Evolutionary conservation across 2,329 filamentous ascomycete species (phyloP), one percentile per base, ranked within the genome.

Genomic region (Colletotrichum liaoningense): DNA sequence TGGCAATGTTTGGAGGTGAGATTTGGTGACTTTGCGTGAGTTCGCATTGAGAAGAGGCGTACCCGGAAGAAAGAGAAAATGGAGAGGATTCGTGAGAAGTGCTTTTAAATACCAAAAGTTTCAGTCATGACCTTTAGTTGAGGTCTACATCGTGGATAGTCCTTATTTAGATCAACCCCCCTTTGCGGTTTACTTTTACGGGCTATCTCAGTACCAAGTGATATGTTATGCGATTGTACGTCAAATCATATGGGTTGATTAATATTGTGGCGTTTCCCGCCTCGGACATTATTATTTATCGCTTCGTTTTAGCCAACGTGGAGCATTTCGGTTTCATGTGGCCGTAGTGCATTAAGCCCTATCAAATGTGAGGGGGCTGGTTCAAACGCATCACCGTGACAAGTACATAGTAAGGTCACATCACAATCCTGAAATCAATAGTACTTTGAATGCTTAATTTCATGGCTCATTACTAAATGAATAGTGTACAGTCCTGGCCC

Each of bases 401-500:
- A 19, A 9, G 19, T 49, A 11, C 7, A 11, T 1, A 4, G 11
- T 1, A 2, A 2, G 2, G 4, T 8, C 26, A 1, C 12, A 5
- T 42, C 7, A n/a, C 4, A 26, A 6, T 19, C 11, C 33, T 35
- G 33, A 12, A 1, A 35, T 35, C 11, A 12, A 1, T 35, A 33
- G 33, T 38, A 4, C 19, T 55, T 55, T 11, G 14, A 35, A 35
- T 63, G 38, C 63, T 73, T 65, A 56, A 55, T 69, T 12, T 70
- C 62, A 38, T 58, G 26, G 54, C n/a, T 65, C 66, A 54, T 70
- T 22, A 59, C 70, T 64, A 70, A 49, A 55, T 59, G 35, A 66
- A 64, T 67, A 74, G 52, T 74, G 68, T 74, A 74, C 71, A 74
- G 62, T 54, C 57, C 67, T 67, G 28, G 26, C 12, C 56, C 46